These are phyloP conservation scores for Paecilomyces dactylethromorphus DNA, from an alignment of 2,329 filamentous ascomycete species.

Conservation along the genomic window DNA sequence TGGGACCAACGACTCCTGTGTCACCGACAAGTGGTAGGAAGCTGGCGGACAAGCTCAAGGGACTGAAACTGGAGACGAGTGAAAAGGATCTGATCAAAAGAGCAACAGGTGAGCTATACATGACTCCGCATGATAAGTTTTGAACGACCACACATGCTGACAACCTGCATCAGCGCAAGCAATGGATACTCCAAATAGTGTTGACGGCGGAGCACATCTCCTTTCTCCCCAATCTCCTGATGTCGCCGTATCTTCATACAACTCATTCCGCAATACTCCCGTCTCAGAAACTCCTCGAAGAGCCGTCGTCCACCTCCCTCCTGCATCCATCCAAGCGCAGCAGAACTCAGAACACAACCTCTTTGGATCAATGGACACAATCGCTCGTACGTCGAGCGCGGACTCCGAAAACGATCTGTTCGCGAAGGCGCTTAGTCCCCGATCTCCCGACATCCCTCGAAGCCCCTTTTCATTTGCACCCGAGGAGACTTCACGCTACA, in stretches of 20 bases:
- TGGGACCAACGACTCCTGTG: constrained; percentile 50
- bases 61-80: constrained; percentile 70
- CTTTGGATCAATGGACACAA: constrained; percentile 24
- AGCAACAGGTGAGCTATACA: constrained; percentile 41
- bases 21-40: constrained; percentile 61
- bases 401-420: constrained; percentile 77
- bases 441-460: constrained; percentile 77
- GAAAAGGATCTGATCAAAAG: constrained; percentile 55
- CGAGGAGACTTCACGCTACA: constrained; percentile 29
- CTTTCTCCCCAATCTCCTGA: constrained; percentile 59
- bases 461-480: constrained; percentile 66
- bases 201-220: constrained; percentile 34
- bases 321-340: constrained; percentile 29
- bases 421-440: constrained; percentile 76
- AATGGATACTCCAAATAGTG: neutral
- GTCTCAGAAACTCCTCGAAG: constrained; percentile 11
- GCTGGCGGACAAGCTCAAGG: constrained; percentile 71
- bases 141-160: constrained; percentile 20
- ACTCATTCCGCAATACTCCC: constrained; percentile 41
- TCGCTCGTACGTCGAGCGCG: constrained; percentile 25
- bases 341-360: constrained; percentile 21
- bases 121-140: constrained; percentile 12
- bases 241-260: constrained; percentile 57
- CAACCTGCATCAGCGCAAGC: constrained; percentile 4
- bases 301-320: constrained; percentile 31